These are phyloP conservation scores for Picea mariana DNA, from an alignment of 83 land plant genomes.

Conservation along the genomic window DNA sequence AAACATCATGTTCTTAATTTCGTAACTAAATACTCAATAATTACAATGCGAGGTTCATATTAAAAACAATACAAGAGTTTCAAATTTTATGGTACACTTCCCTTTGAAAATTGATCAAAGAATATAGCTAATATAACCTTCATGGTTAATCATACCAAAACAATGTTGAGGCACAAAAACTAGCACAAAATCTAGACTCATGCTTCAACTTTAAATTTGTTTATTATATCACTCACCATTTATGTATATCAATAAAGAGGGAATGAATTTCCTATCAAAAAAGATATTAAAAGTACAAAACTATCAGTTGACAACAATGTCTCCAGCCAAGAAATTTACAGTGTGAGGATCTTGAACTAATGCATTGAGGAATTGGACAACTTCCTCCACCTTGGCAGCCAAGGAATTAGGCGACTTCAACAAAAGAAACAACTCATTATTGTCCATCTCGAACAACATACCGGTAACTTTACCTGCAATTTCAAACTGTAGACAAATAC, in stretches of 20 bases:
- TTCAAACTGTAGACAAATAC: conserved; percentile 38
- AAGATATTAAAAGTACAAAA: neutral
- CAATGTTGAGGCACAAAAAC: too few species aligned
- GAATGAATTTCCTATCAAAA: conserved; percentile 13
- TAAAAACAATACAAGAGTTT: neutral
- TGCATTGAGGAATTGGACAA: conserved; percentile 62
- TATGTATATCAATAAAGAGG: neutral
- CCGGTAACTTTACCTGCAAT: conserved; percentile 84
- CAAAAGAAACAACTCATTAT: too few species aligned
- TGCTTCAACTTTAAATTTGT: neutral
- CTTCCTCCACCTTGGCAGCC: conserved; percentile 83
- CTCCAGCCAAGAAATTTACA: neutral
- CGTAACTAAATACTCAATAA: neutral
- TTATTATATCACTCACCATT: neutral
- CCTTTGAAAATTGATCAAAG: conserved; percentile 11
- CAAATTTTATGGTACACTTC: neutral
- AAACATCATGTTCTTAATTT: neutral
- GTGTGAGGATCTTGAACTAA: neutral
- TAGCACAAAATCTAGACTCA: neutral
- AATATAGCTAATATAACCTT: neutral
- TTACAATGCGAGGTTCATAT: neutral
- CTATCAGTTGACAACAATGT: neutral
- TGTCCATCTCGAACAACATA: too few species aligned
- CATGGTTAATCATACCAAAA: neutral
- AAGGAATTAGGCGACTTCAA: too few species aligned